Evolutionary conservation across 2,329 filamentous ascomycete genomes (phyloP).

Genomic region (Colletotrichum sp.): DNA sequence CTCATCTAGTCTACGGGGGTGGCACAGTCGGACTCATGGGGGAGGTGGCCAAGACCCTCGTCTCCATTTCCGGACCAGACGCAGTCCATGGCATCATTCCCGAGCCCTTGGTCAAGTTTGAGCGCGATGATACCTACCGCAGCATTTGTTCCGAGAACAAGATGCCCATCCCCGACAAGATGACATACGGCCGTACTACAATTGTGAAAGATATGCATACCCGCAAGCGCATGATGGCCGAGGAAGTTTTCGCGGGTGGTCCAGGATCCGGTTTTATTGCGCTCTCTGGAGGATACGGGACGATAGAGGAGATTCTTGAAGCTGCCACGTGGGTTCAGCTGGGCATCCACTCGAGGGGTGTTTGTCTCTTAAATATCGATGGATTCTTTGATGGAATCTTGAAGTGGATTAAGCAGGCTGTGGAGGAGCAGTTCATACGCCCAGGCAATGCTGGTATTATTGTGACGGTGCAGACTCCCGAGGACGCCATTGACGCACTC

Average conservation of each 20-base stretch:
- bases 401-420: constrained; percentile 78
- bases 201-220: constrained; percentile 96
- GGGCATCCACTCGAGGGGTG: constrained; percentile 82
- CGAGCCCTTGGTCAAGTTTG: constrained; percentile 78
- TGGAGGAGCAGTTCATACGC: constrained; percentile 76
- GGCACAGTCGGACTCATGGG: constrained; percentile 97
- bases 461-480: constrained; percentile 73
- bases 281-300: constrained; percentile 88
- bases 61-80: constrained; percentile 78
- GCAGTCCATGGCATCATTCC: constrained; percentile 95
- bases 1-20: constrained; percentile 81
- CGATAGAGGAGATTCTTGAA: constrained; percentile 94
- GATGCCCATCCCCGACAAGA: constrained; percentile 66
- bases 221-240: constrained; percentile 91
- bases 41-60: constrained; percentile 85
- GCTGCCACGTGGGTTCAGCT: constrained; percentile 94
- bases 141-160: constrained; percentile 44
- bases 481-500: constrained; percentile 74
- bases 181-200: constrained; percentile 80
- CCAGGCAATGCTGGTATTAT: constrained; percentile 76
- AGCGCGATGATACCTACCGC: constrained; percentile 67
- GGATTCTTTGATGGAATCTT: constrained; percentile 92
- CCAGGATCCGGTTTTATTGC: constrained; percentile 89
- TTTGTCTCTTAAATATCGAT: constrained; percentile 85
- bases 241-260: constrained; percentile 81